Evolutionary conservation across 2,329 filamentous ascomycete species (phyloP).

Genomic region (Diplodia seriata): DNA sequence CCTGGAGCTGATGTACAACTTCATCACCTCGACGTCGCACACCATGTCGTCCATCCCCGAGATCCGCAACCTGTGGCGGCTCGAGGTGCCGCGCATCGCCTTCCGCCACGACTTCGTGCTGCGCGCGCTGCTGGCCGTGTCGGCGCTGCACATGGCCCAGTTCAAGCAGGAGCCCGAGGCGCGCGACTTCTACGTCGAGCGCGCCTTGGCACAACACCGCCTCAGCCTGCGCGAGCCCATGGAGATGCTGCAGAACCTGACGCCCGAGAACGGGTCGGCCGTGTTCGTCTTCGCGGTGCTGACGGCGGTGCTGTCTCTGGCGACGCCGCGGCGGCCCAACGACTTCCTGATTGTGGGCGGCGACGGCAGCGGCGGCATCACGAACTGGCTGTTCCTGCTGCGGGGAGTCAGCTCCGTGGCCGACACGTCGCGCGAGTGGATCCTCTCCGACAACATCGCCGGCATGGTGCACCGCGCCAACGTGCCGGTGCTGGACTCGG

Average conservation of each 20-base stretch:
- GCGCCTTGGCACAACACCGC: conserved; percentile 15
- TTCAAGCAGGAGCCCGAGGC: conserved; percentile 35
- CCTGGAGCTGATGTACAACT: conserved; percentile 44
- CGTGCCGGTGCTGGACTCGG: conserved; percentile 11
- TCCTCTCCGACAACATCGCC: conserved; percentile 14
- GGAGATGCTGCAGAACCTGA: conserved; percentile 15
- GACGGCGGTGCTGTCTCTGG: conserved; percentile 7
- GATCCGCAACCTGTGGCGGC: conserved; percentile 37
- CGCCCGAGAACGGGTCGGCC: conserved; percentile 8
- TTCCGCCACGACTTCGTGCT: conserved; percentile 54
- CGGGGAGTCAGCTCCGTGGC: conserved; percentile 15
- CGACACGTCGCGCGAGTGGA: conserved; percentile 4
- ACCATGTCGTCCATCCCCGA: conserved; percentile 37
- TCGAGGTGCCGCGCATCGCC: conserved; percentile 43
- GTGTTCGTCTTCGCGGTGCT: conserved; percentile 15
- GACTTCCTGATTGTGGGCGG: conserved; percentile 21
- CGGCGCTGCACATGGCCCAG: conserved; percentile 54
- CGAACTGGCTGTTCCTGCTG: conserved; percentile 21
- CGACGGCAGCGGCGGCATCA: conserved; percentile 2
- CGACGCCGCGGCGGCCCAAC: conserved; percentile 15
- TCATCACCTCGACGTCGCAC: conserved; percentile 41
- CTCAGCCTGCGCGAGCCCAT: conserved; percentile 13
- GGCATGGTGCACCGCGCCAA: conserved; percentile 13
- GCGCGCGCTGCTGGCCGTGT: conserved; percentile 53
- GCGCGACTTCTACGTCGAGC: conserved; percentile 14